Evolutionary conservation across 139 green algal genomes (phyloP).

Genomic region (Spirogloea muscicola): DNA sequence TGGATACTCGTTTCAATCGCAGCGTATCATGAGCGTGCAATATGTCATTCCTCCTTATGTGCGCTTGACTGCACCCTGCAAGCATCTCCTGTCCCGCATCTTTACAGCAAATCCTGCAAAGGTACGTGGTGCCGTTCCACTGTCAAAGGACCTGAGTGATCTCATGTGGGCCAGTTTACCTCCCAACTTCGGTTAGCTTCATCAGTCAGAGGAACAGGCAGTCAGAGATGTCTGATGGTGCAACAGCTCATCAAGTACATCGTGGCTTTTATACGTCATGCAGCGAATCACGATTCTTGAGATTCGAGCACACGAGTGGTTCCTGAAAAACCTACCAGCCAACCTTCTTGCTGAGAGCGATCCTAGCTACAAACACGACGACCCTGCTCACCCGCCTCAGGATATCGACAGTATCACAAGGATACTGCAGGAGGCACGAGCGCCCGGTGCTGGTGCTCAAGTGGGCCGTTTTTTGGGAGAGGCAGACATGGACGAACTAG

Average conservation of each 20-base stretch:
- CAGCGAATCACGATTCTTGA: constrained; percentile 72
- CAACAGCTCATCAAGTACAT: not conserved
- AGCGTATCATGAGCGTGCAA: no score
- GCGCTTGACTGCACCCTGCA: no score
- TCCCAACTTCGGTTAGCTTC: not conserved
- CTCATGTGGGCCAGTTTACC: constrained; percentile 1
- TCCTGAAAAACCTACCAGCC: constrained; percentile 81
- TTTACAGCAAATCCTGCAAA: no score
- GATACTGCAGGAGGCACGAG: constrained; percentile 46
- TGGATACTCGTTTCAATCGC: no score
- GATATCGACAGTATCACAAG: constrained; percentile 41
- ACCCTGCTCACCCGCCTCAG: constrained; percentile 37
- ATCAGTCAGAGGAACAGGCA: not conserved
- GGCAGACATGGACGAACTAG: constrained; percentile 12
- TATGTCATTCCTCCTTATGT: no score
- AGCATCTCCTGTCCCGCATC: no score
- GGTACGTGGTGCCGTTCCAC: no score
- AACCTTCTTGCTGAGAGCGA: constrained; percentile 57
- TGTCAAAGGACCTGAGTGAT: no score
- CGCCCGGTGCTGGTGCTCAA: not conserved
- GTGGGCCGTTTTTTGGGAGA: constrained; percentile 12
- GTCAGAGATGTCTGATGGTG: not conserved
- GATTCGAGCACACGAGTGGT: constrained; percentile 85
- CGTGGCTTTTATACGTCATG: not conserved
- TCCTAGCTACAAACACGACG: constrained; percentile 34